A percentile compares a stretch with the other conserved stretches of the same genome.
Evolutionary conservation across 345 rosid species (phyloP).

Genomic region (Boechera stricta): DNA sequence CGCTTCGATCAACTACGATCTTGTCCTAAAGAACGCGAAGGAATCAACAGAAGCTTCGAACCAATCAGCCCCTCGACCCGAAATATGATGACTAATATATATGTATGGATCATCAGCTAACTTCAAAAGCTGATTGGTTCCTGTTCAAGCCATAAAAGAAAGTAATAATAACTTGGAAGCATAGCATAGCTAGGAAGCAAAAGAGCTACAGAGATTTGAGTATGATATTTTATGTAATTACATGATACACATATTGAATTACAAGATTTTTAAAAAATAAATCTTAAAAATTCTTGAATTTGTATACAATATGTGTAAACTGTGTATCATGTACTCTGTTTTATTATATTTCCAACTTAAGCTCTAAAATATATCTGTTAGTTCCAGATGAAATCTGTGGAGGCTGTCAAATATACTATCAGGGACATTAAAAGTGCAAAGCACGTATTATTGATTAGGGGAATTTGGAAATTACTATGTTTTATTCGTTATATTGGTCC

Average conservation of each 20-base stretch:
- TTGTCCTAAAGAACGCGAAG: constrained; percentile 62
- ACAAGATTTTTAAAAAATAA: not conserved
- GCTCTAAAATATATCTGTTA: not conserved
- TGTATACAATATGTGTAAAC: constrained; percentile 7
- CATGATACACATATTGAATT: not conserved
- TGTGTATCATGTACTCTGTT: not conserved
- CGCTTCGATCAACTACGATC: constrained; percentile 90
- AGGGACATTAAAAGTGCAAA: not conserved
- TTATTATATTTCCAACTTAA: not conserved
- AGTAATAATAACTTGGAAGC: constrained; percentile 29
- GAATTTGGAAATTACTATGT: no score
- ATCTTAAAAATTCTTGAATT: not conserved
- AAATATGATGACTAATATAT: constrained; percentile 23
- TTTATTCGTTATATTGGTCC: constrained; percentile 14
- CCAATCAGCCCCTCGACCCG: constrained; percentile 42
- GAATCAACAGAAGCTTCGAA: constrained; percentile 62
- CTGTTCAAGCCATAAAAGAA: constrained; percentile 4
- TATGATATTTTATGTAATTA: constrained; percentile 7
- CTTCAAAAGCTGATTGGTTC: constrained; percentile 22
- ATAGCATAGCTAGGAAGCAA: constrained; percentile 43
- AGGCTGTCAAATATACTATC: not conserved
- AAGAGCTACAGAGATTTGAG: constrained; percentile 22
- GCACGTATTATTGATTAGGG: constrained; percentile 16
- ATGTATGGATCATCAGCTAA: constrained; percentile 21
- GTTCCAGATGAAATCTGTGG: not conserved